Evolutionary conservation across 352 stramenopile species (phyloP), one percentile per base, ranked within the genome.

Genomic region (Aphanomyces stellatus): DNA sequence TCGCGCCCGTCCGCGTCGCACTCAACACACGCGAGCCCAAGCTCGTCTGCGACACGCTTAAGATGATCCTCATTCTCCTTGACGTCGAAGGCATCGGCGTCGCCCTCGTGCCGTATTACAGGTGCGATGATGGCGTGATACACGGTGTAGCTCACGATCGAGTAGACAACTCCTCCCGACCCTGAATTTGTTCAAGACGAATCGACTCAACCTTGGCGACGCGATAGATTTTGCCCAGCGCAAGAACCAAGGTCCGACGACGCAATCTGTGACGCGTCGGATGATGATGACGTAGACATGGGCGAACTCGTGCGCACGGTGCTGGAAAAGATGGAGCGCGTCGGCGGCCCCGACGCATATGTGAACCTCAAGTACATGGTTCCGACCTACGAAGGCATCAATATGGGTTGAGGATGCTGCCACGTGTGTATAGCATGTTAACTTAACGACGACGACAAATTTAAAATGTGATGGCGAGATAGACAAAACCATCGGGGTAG

Each of bases 361-460:
- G 91, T 96, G 48, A 96, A 96, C 71, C 94, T 96, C 66, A 99
- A 98, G 77, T 98, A 98, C 71, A 94, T 98, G 77, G 85, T 98
- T 7, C 95, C 95, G 24, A 96, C 95, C 22, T 99, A 98, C 78
- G 89, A 98, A 76, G 96, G 86, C 64, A 65, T 76, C 19, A 74
- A 27, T 49, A 66, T 57, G 49, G 49, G 49, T 11, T 57, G 28
- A 30, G 15, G 8, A 13, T 15, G 17, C 15, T 35, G 22, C 19
- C 7, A 13, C 5, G 25, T 19, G 19, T 30, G 33, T 3, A 57
- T 30, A 57, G 17, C 13, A 53, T 19, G 33, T 37, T 57, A 57
- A 57, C 30, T 57, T 57, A 57, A 57, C 1, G 0, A 46, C 2
- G 37, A 46, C 13, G 37, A 46, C 13, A 46, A 46, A 2, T 46